Evolutionary conservation across 2,329 filamentous ascomycete species (phyloP).

Genomic region (Proliferodiscus dingleyae): DNA sequence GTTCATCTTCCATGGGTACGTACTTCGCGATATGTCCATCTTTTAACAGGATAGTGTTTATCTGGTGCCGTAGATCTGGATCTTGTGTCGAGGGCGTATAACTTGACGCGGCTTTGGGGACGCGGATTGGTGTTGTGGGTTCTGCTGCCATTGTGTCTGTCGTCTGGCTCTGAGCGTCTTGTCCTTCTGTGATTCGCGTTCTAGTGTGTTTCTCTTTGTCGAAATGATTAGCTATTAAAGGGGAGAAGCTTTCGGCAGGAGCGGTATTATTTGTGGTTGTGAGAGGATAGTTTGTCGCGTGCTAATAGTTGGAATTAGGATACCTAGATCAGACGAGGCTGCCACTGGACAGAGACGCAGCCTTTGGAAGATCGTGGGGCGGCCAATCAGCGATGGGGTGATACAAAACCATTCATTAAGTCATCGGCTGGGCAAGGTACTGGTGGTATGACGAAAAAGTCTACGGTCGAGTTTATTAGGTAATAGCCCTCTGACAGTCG

Average conservation of each 20-base stretch:
- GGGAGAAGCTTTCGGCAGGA: no score
- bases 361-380: neutral
- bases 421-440: neutral
- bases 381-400: neutral
- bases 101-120: conserved; percentile 49
- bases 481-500: no score
- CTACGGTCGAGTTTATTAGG: neutral
- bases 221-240: neutral
- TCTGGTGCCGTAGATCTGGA: conserved; percentile 56
- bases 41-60: conserved; percentile 53
- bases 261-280: no score
- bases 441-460: neutral
- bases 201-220: neutral
- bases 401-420: neutral
- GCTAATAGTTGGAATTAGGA: neutral
- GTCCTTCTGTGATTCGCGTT: neutral
- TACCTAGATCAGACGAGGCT: neutral
- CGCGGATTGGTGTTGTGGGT: conserved; percentile 50
- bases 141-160: conserved; percentile 21
- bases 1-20: no score
- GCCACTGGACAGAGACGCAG: neutral
- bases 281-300: neutral
- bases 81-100: conserved; percentile 59
- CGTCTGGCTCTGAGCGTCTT: neutral
- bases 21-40: conserved; percentile 58